Conservation (phyloP, 2,329 filamentous ascomycete genomes). For the Ophiocordyceps unilateralis region DNA sequence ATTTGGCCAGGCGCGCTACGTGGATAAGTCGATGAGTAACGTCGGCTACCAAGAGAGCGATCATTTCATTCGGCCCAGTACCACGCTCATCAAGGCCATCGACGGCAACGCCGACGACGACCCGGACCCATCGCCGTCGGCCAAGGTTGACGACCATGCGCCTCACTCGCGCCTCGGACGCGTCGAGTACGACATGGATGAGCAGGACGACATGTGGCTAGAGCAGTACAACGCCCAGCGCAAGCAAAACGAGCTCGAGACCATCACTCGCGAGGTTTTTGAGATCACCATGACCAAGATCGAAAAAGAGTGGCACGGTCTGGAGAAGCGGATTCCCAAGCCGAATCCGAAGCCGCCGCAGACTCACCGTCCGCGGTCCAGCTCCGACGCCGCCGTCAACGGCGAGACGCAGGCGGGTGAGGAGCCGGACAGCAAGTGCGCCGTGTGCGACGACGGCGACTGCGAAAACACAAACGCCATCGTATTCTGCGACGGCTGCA, state of each 20-base stretch:
- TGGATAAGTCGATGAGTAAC: conserved; percentile 90
- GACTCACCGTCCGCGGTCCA: conserved; percentile 81
- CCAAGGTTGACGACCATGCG: conserved; percentile 12
- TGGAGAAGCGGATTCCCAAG: conserved; percentile 94
- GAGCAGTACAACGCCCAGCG: conserved; percentile 67
- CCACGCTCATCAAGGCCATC: conserved; percentile 47
- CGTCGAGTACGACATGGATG: conserved; percentile 99
- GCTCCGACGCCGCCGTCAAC: conserved; percentile 87
- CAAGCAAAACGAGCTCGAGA: conserved; percentile 55
- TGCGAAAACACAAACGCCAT: conserved; percentile 99
- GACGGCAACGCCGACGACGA: conserved; percentile 45
- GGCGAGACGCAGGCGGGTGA: conserved; percentile 72
- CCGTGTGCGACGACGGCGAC: conserved; percentile 96
- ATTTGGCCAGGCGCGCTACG: conserved; percentile 73
- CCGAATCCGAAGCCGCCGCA: conserved; percentile 92
- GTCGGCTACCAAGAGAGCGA: conserved; percentile 94
- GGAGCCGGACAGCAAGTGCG: conserved; percentile 93
- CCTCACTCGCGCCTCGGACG: conserved; percentile 42
- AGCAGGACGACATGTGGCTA: conserved; percentile 95
- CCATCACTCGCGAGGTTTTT: conserved; percentile 84
- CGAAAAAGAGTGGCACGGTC: conserved; percentile 92
- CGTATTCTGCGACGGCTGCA: conserved; percentile 96
- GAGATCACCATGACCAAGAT: conserved; percentile 98
- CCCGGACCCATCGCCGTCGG: conserved; percentile 22
- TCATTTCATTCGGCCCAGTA: conserved; percentile 63